Conservation (phyloP, 345 rosid species). For the Camelina sativa region DNA sequence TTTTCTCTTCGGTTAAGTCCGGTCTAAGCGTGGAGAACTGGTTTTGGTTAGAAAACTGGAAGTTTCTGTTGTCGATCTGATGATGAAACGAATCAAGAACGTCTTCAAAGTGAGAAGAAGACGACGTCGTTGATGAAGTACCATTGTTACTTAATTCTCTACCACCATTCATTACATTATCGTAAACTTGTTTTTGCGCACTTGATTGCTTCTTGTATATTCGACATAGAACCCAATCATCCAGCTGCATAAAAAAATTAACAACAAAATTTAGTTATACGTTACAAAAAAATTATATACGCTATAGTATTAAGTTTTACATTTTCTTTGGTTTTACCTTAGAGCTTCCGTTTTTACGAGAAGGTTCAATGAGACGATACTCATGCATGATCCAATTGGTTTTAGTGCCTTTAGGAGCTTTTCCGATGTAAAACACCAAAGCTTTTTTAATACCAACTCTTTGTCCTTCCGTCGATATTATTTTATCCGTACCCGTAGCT, state of each 20-base stretch:
- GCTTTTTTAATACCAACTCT: constrained; percentile 93
- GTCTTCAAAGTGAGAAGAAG: constrained; percentile 78
- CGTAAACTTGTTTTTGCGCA: constrained; percentile 52
- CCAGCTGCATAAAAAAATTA: constrained; percentile 51
- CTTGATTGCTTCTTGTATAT: constrained; percentile 86
- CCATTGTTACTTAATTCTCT: constrained; percentile 65
- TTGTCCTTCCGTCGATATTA: constrained; percentile 71
- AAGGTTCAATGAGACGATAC: constrained; percentile 69
- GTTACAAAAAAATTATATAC: neutral
- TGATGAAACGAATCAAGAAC: constrained; percentile 54
- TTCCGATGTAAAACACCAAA: constrained; percentile 86
- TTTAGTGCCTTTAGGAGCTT: constrained; percentile 94
- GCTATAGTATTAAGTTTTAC: neutral
- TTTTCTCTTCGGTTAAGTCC: constrained; percentile 46
- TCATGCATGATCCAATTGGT: constrained; percentile 99
- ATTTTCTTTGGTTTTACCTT: constrained; percentile 47
- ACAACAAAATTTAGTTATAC: neutral
- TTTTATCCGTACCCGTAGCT: constrained; percentile 91
- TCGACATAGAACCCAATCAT: constrained; percentile 96
- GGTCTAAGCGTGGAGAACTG: constrained; percentile 43
- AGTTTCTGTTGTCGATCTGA: constrained; percentile 48
- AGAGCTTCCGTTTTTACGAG: constrained; percentile 63
- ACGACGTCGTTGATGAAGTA: constrained; percentile 53
- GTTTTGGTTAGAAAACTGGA: constrained; percentile 41
- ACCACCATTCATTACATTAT: constrained; percentile 40